These are phyloP conservation scores for Microsporum audouinii DNA, from an alignment of 2,329 filamentous ascomycete species.

Conservation along the genomic window DNA sequence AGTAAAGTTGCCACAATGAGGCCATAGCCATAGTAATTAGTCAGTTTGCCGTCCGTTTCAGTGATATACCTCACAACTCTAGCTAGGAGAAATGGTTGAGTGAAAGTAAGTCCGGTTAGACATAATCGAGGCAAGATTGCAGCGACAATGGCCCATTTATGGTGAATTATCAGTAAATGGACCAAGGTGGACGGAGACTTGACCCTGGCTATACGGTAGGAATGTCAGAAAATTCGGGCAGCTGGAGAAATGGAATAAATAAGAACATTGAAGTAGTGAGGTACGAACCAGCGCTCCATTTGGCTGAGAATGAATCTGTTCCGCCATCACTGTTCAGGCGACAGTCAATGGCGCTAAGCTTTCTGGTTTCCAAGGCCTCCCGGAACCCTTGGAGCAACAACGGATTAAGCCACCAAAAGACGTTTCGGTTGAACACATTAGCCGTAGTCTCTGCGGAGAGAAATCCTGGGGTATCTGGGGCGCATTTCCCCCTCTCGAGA, in stretches of 20 bases:
- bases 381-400: background rate
- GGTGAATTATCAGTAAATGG: background rate
- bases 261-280: background rate
- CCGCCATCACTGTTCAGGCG: slow-evolving; percentile 2
- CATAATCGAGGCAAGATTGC: slow-evolving; percentile 16
- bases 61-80: slow-evolving; percentile 15
- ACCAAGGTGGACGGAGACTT: background rate
- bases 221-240: too few relatives aligned
- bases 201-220: background rate
- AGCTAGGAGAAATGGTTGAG: slow-evolving; percentile 21
- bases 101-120: slow-evolving; percentile 19
- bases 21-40: slow-evolving; percentile 16
- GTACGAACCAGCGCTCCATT: background rate
- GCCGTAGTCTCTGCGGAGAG: background rate
- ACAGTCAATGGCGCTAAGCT: slow-evolving; percentile 21
- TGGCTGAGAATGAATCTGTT: background rate
- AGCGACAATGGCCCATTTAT: background rate
- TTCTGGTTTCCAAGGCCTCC: slow-evolving; percentile 17
- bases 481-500: background rate
- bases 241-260: background rate
- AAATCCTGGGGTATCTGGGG: background rate
- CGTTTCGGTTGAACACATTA: background rate
- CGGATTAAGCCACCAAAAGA: background rate
- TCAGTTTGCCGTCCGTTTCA: slow-evolving; percentile 10
- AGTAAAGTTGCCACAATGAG: slow-evolving; percentile 18